Evolutionary conservation across 2,329 filamentous ascomycete genomes (phyloP).

Genomic region (Leptographium wingfieldii): DNA sequence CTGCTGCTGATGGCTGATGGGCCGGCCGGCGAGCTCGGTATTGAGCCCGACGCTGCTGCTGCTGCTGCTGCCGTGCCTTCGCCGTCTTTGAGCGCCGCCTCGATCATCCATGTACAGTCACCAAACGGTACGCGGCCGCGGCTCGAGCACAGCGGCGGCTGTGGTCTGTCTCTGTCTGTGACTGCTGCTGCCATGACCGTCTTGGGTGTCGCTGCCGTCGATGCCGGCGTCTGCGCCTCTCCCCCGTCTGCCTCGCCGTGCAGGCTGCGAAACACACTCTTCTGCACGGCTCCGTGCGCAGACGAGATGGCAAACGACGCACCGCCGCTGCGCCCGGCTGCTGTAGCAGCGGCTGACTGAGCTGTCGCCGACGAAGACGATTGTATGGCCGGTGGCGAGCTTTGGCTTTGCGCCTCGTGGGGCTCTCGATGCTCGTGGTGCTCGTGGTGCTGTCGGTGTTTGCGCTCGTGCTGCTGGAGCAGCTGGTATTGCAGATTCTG

Average conservation of each 20-base stretch:
- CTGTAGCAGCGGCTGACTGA: neutral
- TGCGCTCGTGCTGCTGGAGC: neutral
- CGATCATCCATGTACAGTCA: conserved; percentile 6
- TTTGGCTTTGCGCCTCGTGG: neutral
- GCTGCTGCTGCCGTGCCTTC: neutral
- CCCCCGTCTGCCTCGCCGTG: conserved; percentile 2
- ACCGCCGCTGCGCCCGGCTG: neutral
- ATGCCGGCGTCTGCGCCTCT: neutral
- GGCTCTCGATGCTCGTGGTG: neutral
- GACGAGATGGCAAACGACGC: neutral
- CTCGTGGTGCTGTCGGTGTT: conserved; percentile 1
- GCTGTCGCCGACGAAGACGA: neutral
- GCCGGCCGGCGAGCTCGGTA: neutral
- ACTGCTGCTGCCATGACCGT: neutral
- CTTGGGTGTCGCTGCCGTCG: neutral
- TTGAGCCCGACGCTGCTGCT: neutral
- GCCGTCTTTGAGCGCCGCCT: conserved; percentile 3
- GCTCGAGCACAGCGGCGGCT: conserved; percentile 6
- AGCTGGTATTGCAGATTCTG: neutral
- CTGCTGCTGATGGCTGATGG: conserved; percentile 3
- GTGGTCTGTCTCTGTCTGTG: neutral
- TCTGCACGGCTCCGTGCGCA: neutral
- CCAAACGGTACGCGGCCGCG: conserved; percentile 8
- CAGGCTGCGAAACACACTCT: conserved; percentile 4
- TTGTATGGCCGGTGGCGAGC: neutral